Conservation (phyloP, 139 green algal species). For the Chlamydomonas eustigma region DNA sequence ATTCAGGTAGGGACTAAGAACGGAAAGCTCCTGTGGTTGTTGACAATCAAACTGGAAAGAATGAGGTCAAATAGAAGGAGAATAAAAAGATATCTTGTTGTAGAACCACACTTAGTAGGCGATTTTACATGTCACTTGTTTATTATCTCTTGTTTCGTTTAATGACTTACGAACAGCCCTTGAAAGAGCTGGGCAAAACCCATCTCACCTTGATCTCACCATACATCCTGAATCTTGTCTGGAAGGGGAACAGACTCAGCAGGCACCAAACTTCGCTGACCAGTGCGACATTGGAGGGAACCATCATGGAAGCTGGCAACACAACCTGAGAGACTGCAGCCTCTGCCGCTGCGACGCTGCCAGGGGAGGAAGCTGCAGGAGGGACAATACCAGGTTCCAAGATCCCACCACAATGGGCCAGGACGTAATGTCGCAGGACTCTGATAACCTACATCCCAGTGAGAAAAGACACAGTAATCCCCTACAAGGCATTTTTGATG, state of each 20-base stretch:
- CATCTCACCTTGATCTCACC: conserved; percentile 30
- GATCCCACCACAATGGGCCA: neutral
- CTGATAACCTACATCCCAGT: conserved; percentile 29
- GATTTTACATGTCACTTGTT: no score
- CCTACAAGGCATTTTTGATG: no score
- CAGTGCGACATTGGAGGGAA: conserved; percentile 51
- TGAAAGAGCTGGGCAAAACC: neutral
- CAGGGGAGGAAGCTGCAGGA: neutral
- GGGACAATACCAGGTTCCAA: no score
- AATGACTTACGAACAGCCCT: conserved; percentile 3
- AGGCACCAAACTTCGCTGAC: conserved; percentile 63
- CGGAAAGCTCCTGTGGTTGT: conserved; percentile 22
- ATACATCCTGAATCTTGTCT: conserved; percentile 57
- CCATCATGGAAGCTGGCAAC: conserved; percentile 59
- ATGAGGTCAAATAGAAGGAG: no score
- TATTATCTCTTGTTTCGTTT: no score
- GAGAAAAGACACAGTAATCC: no score
- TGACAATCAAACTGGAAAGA: no score
- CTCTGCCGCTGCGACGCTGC: conserved; percentile 17
- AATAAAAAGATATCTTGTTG: no score
- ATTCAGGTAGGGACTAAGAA: conserved; percentile 29
- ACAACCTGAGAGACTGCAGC: conserved; percentile 45
- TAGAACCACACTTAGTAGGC: no score
- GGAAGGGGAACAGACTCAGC: conserved; percentile 62
- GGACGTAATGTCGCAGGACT: conserved; percentile 26